Conservation (phyloP, 164 flowering plant species). For the Annona squamosa region DNA sequence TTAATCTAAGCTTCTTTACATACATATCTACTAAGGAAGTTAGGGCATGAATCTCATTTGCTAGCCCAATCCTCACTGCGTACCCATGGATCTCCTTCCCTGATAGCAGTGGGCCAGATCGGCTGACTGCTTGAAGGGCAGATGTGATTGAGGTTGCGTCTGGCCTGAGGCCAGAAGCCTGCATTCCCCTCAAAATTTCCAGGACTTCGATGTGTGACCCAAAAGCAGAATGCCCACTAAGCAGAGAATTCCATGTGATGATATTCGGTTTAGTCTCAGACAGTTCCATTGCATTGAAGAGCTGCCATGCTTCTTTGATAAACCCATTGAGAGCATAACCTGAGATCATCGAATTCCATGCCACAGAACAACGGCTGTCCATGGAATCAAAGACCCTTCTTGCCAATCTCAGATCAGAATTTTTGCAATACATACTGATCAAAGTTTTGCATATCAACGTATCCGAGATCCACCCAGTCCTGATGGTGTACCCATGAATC, state of each 20-base stretch:
- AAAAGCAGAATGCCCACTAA: constrained; percentile 46
- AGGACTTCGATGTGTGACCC: constrained; percentile 31
- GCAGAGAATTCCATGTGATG: constrained; percentile 58
- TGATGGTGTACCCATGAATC: constrained; percentile 53
- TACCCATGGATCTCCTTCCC: constrained; percentile 59
- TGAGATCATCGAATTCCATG: constrained; percentile 68
- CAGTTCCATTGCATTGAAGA: constrained; percentile 35
- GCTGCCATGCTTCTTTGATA: constrained; percentile 41
- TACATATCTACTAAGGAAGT: constrained; percentile 69
- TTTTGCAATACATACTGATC: constrained; percentile 50
- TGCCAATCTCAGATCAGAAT: constrained; percentile 30
- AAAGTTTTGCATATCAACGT: constrained; percentile 37
- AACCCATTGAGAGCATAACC: constrained; percentile 44
- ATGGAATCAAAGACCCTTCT: constrained; percentile 47
- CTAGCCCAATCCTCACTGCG: constrained; percentile 41
- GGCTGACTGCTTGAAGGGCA: constrained; percentile 47
- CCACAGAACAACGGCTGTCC: constrained; percentile 30
- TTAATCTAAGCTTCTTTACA: constrained; percentile 38
- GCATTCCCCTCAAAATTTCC: constrained; percentile 37
- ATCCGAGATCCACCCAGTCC: constrained; percentile 25
- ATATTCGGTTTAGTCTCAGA: constrained; percentile 38
- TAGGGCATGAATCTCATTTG: constrained; percentile 41
- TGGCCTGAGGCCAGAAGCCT: constrained; percentile 34
- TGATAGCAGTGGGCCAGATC: constrained; percentile 20
- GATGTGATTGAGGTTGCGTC: constrained; percentile 43